Evolutionary conservation across 169 alveolate genomes (phyloP).

Genomic region (Plasmodium adleri): DNA sequence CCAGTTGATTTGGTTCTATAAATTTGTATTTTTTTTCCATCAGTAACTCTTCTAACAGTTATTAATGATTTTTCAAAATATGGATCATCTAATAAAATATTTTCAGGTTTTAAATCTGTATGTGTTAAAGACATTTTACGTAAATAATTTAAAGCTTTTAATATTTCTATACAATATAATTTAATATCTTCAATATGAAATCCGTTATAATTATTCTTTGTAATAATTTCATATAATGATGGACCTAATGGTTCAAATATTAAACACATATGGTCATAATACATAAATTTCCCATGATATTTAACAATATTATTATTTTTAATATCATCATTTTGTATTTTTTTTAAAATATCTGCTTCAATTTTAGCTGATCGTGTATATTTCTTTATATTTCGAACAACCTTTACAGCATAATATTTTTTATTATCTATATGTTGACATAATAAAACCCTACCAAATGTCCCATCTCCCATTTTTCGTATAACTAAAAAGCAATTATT

Average conservation of each 20-base stretch:
- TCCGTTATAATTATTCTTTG: constrained; percentile 94
- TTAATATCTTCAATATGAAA: constrained; percentile 93
- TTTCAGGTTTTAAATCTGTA: constrained; percentile 99
- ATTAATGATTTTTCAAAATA: constrained; percentile 83
- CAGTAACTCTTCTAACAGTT: constrained; percentile 81
- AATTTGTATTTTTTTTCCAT: constrained; percentile 66
- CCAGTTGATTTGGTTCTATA: constrained; percentile 89
- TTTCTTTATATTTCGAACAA: constrained; percentile 93
- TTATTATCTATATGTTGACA: constrained; percentile 89
- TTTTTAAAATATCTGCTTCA: constrained; percentile 94
- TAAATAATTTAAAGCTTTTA: constrained; percentile 93
- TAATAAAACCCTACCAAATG: constrained; percentile 97
- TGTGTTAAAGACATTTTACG: constrained; percentile 94
- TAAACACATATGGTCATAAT: constrained; percentile 92
- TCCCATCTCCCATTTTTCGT: constrained; percentile 96
- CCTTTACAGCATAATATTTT: constrained; percentile 92
- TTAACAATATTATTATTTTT: constrained; percentile 92
- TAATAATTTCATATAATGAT: constrained; percentile 95
- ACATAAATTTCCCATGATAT: constrained; percentile 91
- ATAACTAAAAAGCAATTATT: constrained; percentile 89
- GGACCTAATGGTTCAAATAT: constrained; percentile 97
- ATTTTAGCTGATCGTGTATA: constrained; percentile 97
- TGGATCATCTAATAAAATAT: constrained; percentile 92
- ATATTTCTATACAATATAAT: constrained; percentile 92
- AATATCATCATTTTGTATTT: constrained; percentile 86